Evolutionary conservation across 768 basidiomycete genomes (phyloP), one percentile per base, ranked within the genome.

Genomic region (Pleurotus djamor): DNA sequence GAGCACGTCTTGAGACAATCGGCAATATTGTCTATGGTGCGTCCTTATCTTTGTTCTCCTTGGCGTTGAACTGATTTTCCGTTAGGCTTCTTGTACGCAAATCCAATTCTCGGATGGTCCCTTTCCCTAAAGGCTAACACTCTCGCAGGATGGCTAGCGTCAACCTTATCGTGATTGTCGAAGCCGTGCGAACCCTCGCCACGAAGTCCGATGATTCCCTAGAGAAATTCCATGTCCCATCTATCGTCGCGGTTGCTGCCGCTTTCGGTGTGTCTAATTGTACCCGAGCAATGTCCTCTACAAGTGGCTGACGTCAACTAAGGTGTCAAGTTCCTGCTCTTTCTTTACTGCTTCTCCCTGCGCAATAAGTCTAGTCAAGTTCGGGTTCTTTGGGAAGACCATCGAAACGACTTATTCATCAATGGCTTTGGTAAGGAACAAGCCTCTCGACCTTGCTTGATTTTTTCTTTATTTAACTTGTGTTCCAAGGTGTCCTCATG

Each of bases 361-460:
- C 85, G 92, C 35, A 81, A 80, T 37, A 83, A 83, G 63, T 94
- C 91, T 4, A 95, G 91, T 65, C 96, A 98, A 72, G 96, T 98
- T 1, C 84, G 85, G 48, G 85, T 96, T 16, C 81, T 96, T 34
- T 97, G 94, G 94, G 92, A 96, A 71, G 96, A 98, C 68, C 95
- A 97, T 63, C 80, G 95, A 63, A 97, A 94, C 66, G 96, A 96
- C 66, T 69, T 94, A n/a, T 91, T 85, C 69, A 87, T 93, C 68
- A 94, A 94, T 67, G 76, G 82, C 33, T 89, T 90, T 61, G 88
- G 88, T 87, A 61, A 37, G 79, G 58, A 1, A 13, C 48, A 48
- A 21, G 41, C 13, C 10, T 47, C 49, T 28, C 45, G 21, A 28
- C 21, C 21, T 28, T n/a, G 48, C 7, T 49, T 61, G n/a, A 17